These are phyloP conservation scores for Saccharomycopsis babjevae DNA, from an alignment of 805 yeast species.

Conservation along the genomic window DNA sequence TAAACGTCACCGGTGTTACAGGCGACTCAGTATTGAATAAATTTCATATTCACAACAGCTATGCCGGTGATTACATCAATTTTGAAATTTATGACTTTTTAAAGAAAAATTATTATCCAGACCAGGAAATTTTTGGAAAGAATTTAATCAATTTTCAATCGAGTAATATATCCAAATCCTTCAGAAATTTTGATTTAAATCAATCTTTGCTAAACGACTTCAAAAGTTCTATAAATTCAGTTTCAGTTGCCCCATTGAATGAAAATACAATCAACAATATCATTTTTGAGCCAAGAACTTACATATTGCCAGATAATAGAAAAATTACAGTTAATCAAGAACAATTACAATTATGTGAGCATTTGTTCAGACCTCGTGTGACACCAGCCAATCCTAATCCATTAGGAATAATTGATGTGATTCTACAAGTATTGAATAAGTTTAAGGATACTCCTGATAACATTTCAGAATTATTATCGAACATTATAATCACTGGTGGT, in stretches of 20 bases:
- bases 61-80: conserved; percentile 79
- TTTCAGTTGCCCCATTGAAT: conserved; percentile 32
- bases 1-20: conserved; percentile 65
- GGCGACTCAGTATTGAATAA: conserved; percentile 65
- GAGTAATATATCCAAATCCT: conserved; percentile 25
- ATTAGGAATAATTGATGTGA: conserved; percentile 30
- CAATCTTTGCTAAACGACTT: conserved; percentile 38
- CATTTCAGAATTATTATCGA: conserved; percentile 38
- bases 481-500: conserved; percentile 70
- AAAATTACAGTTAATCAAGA: conserved; percentile 41
- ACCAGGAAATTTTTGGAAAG: conserved; percentile 5
- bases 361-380: conserved; percentile 36
- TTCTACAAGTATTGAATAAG: conserved; percentile 33
- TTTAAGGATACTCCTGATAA: conserved; percentile 33
- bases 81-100: conserved; percentile 46
- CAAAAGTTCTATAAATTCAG: conserved; percentile 32
- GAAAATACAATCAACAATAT: conserved; percentile 25
- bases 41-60: conserved; percentile 55
- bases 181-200: conserved; percentile 29
- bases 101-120: conserved; percentile 26
- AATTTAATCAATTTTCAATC: neutral
- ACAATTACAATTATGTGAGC: conserved; percentile 49
- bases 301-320: conserved; percentile 50
- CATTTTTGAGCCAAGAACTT: conserved; percentile 31
- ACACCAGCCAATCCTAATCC: neutral